Evolutionary conservation across 441 rosid genomes (phyloP), one percentile per base, ranked within the genome.

Genomic region (Heliophila coronopifolia): DNA sequence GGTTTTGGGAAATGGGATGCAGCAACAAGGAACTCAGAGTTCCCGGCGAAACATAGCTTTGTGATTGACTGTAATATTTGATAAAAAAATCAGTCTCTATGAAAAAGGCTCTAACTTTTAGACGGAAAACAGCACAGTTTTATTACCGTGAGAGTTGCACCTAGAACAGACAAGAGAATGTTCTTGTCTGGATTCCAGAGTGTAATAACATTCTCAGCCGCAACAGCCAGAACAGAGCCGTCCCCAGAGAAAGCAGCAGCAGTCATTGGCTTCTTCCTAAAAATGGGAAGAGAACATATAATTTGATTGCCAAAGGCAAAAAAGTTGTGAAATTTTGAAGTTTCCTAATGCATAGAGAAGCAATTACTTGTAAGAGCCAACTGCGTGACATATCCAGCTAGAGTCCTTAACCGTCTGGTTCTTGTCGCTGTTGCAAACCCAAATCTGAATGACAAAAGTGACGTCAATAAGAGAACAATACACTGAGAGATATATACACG

Each of bases 171-270:
- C 54, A 93, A 57, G 28, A 93, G 99, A 51, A 79, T 63, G 75
- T 89, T 89, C 60, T 65, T 74, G 41, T 75, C 78, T 4, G 95
- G 95, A 58, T 89, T 86, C 99, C 99, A 89, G 36, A 93, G 68
- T 3, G 97, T 93, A 59, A 93, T 77, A 27, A 75, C 72, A 50
- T 84, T 82, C 72, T 84, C 95, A 45, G 95, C 97, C 0, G 96
- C 96, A 77, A 89, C 87, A 35, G 97, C 97, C 7, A 93, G 86
- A 62, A 93, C 91, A 53, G 96, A 76, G 71, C 99, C 99, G 70
- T 93, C 99, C 1, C 77, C 66, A 61, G 99, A 93, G 75, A 93
- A 93, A 26, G 93, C 63, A 58, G 94, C 97, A 54, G 97, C 96
- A 10, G 93, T 86, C 94, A 86, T 77, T 16, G 90, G 88, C 71